Percentiles rank a stretch among this genome's conserved stretches.
Evolutionary conservation across 257 asterid genomes (phyloP).

Genomic region (Haberlea rhodopensis): DNA sequence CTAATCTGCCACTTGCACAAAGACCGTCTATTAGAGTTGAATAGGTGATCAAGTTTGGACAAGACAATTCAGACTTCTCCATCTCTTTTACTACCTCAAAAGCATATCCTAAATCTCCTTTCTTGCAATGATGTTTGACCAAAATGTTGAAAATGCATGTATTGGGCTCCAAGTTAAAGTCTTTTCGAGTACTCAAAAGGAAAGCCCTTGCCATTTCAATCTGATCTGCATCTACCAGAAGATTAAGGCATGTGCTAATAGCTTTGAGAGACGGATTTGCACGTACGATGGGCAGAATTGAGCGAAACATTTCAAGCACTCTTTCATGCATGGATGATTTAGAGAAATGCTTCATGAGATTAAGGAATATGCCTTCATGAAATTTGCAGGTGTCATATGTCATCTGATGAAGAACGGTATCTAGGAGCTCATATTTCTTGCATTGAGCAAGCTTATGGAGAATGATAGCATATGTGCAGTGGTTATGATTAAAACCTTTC

Average conservation of each 20-base stretch:
- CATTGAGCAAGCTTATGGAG: constrained; percentile 74
- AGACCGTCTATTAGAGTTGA: constrained; percentile 83
- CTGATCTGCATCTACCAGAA: constrained; percentile 65
- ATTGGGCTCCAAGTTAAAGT: constrained; percentile 68
- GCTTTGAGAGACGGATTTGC: constrained; percentile 83
- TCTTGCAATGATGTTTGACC: constrained; percentile 77
- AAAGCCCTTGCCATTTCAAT: constrained; percentile 66
- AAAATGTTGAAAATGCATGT: constrained; percentile 88
- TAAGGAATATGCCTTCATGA: constrained; percentile 74
- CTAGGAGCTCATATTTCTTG: constrained; percentile 55
- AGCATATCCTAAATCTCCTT: constrained; percentile 66
- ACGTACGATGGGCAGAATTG: constrained; percentile 57
- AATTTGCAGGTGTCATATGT: constrained; percentile 84
- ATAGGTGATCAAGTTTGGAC: constrained; percentile 83
- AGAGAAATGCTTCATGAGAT: constrained; percentile 90
- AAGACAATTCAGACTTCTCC: constrained; percentile 58
- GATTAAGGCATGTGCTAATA: constrained; percentile 85
- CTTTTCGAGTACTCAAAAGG: constrained; percentile 51
- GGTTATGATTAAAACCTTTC: constrained; percentile 75
- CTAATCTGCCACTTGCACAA: constrained; percentile 55
- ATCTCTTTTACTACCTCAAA: constrained; percentile 70
- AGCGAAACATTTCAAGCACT: constrained; percentile 70
- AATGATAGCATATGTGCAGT: constrained; percentile 65
- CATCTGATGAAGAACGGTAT: constrained; percentile 76
- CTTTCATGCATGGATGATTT: constrained; percentile 60